A percentile compares a stretch with the other conserved stretches of the same genome.
Conservation (phyloP, 2,329 filamentous ascomycete genomes). For the Zalaria obscura region DNA sequence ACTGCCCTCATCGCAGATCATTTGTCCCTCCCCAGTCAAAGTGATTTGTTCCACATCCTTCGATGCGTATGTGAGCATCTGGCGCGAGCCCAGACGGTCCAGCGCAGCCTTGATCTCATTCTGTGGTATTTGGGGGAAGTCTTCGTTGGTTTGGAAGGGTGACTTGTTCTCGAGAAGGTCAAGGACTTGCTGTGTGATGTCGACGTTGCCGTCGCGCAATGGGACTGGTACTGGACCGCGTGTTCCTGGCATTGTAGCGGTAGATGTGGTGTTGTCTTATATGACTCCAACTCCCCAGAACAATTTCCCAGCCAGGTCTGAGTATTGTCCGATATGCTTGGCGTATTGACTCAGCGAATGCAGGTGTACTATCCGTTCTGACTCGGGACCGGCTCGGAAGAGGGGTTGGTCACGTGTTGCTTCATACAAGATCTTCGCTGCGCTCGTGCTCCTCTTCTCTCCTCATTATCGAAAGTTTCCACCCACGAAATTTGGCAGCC, state of each 20-base stretch:
- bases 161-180: slow-evolving; percentile 43
- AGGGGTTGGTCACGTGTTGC: too few relatives aligned
- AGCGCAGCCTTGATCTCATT: slow-evolving; percentile 65
- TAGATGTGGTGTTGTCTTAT: background rate
- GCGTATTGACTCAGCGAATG: too few relatives aligned
- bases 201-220: slow-evolving; percentile 21
- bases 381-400: too few relatives aligned
- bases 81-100: slow-evolving; percentile 69
- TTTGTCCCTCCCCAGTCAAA: slow-evolving; percentile 69
- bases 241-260: slow-evolving; percentile 26
- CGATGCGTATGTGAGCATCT: slow-evolving; percentile 77
- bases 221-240: slow-evolving; percentile 34
- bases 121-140: slow-evolving; percentile 20
- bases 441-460: background rate
- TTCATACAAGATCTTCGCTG: too few relatives aligned
- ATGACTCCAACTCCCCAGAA: too few relatives aligned
- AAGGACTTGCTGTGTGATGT: slow-evolving; percentile 66
- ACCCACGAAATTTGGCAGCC: background rate
- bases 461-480: background rate
- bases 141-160: slow-evolving; percentile 14
- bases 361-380: too few relatives aligned
- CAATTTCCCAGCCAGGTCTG: too few relatives aligned
- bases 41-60: slow-evolving; percentile 64
- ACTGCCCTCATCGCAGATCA: slow-evolving; percentile 42
- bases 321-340: too few relatives aligned